Evolutionary conservation across 768 basidiomycete species (phyloP), one percentile per base, ranked within the genome.

Genomic region (Hemileccinum impolitum): DNA sequence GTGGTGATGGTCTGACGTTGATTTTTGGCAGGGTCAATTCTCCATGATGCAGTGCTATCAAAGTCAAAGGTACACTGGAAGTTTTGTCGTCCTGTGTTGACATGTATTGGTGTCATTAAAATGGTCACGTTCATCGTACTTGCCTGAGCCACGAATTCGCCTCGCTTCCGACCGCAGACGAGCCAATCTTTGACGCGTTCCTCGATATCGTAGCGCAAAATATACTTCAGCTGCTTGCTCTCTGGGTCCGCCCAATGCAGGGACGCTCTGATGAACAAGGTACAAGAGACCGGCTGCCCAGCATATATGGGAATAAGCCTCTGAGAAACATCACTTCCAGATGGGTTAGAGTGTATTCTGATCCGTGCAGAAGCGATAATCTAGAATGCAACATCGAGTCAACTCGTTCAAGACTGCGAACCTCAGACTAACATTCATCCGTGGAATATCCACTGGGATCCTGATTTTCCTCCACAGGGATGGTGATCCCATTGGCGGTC

Each of bases 11-110:
- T 7, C 72, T 76, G 28, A 95, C 77, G 15, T 73, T 64, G 26
- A 95, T 74, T 57, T 81, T 84, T 0, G 94, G 94, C 9, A 98
- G 73, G 30, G 75, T 65, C 17, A 97, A 76, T 52, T 86, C 78
- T 14, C 94, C 92, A 43, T 94, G 84, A 58, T 87, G 87, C 25
- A 97, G 70, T 0, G 94, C 89, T 54, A 97, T 83, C n/a, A 98
- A 70, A 0, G 87, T 88, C 44, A 95, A 70, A 3, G 80, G 78
- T 0, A 85, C 71, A 2, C 75, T 73, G 51, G 82, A 73, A 0
- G 79, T 81, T 30, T 69, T 72, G 13, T 76, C 81, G 48, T 90
- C 81, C 90, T 93, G 35, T 26, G 53, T 48, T 39, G 32, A 26
- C 18, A 52, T 28, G 21, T 12, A 36, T 34, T 26, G 34, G 40